Evolutionary conservation across 176 grass and related monocot genomes (phyloP).

Genomic region (Oryza officinalis): DNA sequence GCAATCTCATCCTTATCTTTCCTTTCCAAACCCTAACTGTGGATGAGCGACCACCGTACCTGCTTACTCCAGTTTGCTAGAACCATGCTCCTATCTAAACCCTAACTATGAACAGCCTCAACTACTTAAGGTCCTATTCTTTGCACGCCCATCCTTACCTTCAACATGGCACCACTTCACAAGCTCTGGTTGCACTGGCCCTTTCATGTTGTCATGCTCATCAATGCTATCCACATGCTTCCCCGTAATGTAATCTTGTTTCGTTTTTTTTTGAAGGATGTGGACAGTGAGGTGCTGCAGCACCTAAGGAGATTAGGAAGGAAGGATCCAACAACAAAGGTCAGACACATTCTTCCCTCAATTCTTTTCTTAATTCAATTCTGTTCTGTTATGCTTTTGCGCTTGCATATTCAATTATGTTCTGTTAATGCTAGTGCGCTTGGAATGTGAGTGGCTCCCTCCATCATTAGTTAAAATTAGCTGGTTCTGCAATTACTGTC

Average conservation of each 20-base stretch:
- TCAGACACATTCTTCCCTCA: slow-evolving; percentile 32
- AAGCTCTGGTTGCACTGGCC: neutral
- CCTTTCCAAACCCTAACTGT: neutral
- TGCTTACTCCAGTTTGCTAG: neutral
- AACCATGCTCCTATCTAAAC: neutral
- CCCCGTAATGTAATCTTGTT: slow-evolving; percentile 14
- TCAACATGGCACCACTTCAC: neutral
- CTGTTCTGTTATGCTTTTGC: neutral
- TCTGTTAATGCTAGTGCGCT: neutral
- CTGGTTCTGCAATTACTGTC: neutral
- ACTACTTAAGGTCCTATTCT: neutral
- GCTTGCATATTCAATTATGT: neutral
- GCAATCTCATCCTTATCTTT: neutral
- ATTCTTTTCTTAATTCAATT: neutral
- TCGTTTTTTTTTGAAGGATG: slow-evolving; percentile 49
- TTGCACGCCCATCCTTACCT: neutral
- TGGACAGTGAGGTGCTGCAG: slow-evolving; percentile 78
- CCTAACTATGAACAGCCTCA: neutral
- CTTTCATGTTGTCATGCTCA: neutral
- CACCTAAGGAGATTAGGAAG: slow-evolving; percentile 85
- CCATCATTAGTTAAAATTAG: neutral
- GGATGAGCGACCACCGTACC: neutral
- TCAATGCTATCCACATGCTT: neutral
- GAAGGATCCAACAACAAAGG: slow-evolving; percentile 96
- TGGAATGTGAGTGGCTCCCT: neutral